These are phyloP conservation scores for Wickerhamomyces pijperi DNA, from an alignment of 805 yeast genomes.

Conservation along the genomic window DNA sequence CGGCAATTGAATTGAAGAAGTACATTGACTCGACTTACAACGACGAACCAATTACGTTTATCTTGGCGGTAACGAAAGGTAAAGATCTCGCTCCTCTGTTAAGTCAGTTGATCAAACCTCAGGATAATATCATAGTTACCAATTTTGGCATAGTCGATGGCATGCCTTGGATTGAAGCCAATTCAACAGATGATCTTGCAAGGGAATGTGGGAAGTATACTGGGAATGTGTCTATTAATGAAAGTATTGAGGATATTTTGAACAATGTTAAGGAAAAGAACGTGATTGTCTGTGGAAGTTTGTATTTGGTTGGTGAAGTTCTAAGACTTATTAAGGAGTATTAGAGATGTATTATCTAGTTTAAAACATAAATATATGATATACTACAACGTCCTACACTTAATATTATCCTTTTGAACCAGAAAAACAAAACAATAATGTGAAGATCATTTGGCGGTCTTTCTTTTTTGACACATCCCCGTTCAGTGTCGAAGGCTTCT, in stretches of 20 bases:
- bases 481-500: neutral
- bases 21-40: conserved; percentile 29
- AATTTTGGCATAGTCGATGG: conserved; percentile 63
- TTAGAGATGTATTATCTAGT: no score
- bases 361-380: no score
- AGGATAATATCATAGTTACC: conserved; percentile 53
- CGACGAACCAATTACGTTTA: conserved; percentile 27
- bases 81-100: conserved; percentile 47
- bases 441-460: no score
- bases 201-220: conserved; percentile 18
- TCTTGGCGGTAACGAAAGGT: conserved; percentile 70
- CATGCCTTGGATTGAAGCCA: conserved; percentile 86
- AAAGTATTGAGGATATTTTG: conserved; percentile 19
- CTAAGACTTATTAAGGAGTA: conserved; percentile 18
- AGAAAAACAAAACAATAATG: no score
- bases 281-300: conserved; percentile 57
- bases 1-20: conserved; percentile 60
- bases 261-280: conserved; percentile 11
- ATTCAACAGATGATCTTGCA: conserved; percentile 19
- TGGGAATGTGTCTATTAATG: conserved; percentile 16
- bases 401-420: no score
- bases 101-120: conserved; percentile 31
- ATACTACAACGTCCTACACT: no score
- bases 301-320: conserved; percentile 55
- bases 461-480: no score